Percentiles rank a stretch among this genome's conserved stretches.
Evolutionary conservation across 306 rosid species (phyloP).

Genomic region (Dicorynia guianensis): DNA sequence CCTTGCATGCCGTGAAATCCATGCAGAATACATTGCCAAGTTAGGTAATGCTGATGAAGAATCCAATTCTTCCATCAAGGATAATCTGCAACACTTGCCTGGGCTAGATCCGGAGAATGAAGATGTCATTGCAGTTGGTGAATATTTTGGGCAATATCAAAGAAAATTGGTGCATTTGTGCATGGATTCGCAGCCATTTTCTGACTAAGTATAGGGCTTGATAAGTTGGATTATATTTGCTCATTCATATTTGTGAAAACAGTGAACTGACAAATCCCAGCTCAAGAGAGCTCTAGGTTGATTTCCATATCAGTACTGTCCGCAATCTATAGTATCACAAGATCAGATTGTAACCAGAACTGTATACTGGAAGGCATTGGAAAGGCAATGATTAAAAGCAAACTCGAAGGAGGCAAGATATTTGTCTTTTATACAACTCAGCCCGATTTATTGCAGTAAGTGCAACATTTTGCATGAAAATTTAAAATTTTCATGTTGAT

Average conservation of each 20-base stretch:
- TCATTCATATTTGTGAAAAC: slow-evolving; percentile 31
- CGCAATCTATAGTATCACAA: slow-evolving; percentile 23
- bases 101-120: slow-evolving; percentile 82
- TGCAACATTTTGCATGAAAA: slow-evolving; percentile 23
- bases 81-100: slow-evolving; percentile 59
- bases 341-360: slow-evolving; percentile 21
- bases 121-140: slow-evolving; percentile 80
- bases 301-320: slow-evolving; percentile 17
- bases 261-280: slow-evolving; percentile 22
- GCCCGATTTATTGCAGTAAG: slow-evolving; percentile 29
- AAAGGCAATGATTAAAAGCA: slow-evolving; percentile 26
- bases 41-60: slow-evolving; percentile 56
- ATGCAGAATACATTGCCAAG: slow-evolving; percentile 63
- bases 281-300: slow-evolving; percentile 33
- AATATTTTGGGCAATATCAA: slow-evolving; percentile 87
- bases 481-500: slow-evolving; percentile 10
- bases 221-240: neutral
- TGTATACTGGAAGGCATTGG: slow-evolving; percentile 22
- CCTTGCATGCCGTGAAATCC: slow-evolving; percentile 93
- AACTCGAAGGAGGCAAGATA: slow-evolving; percentile 33
- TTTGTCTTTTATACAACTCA: slow-evolving; percentile 24
- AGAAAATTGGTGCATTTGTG: slow-evolving; percentile 92
- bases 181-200: slow-evolving; percentile 85
- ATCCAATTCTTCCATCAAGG: slow-evolving; percentile 55
- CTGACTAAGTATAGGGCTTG: slow-evolving; percentile 53